Conservation (phyloP, 805 yeast species). For the Candida morakotiae region DNA sequence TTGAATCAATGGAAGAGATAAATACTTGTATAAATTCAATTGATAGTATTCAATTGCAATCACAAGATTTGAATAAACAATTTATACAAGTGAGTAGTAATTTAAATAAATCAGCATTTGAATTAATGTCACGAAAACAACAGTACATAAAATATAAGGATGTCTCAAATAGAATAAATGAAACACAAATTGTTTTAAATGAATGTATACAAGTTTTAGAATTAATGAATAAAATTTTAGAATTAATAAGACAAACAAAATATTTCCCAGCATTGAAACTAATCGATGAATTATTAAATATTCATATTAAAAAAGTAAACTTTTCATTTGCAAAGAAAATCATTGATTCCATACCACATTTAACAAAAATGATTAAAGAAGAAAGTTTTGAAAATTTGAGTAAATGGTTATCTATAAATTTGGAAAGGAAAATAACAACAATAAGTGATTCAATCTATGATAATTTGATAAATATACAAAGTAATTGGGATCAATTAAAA, state of each 20-base stretch:
- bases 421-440: constrained; percentile 55
- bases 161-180: constrained; percentile 62
- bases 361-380: constrained; percentile 67
- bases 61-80: constrained; percentile 53
- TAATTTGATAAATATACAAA: constrained; percentile 52
- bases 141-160: constrained; percentile 57
- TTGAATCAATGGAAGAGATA: constrained; percentile 54
- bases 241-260: constrained; percentile 66
- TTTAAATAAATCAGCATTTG: constrained; percentile 61
- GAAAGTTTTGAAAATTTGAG: constrained; percentile 66
- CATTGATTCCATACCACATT: constrained; percentile 69
- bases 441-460: constrained; percentile 58
- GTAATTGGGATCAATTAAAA: constrained; percentile 54
- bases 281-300: constrained; percentile 66
- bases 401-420: constrained; percentile 57
- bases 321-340: constrained; percentile 75
- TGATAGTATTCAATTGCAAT: constrained; percentile 52
- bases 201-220: constrained; percentile 80
- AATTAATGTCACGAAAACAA: constrained; percentile 60
- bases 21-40: constrained; percentile 60
- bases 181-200: constrained; percentile 64
- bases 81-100: constrained; percentile 53
- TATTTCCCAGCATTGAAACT: constrained; percentile 85
- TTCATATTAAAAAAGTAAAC: constrained; percentile 65
- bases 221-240: constrained; percentile 80